A percentile compares a stretch with the other conserved stretches of the same genome.
These are phyloP conservation scores for Mayamaea pseudoterrestris DNA, from an alignment of 108 stramenopile genomes.

Conservation along the genomic window DNA sequence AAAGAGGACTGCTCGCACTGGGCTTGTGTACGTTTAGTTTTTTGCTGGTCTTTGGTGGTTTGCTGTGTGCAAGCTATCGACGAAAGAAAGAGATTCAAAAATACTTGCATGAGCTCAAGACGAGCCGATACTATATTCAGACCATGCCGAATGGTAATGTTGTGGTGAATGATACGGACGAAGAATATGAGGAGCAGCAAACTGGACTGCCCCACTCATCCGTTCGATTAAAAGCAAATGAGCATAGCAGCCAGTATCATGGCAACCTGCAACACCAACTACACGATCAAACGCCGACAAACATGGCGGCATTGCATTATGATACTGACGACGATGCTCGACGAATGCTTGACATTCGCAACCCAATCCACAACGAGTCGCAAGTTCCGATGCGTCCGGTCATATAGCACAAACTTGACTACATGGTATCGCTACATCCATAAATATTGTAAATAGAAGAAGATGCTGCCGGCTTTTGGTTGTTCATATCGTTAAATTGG, in stretches of 20 bases:
- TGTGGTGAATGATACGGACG: too few species aligned
- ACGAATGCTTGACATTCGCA: slow-evolving; percentile 3
- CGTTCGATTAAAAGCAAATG: too few species aligned
- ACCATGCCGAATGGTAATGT: slow-evolving; percentile 3
- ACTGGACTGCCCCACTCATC: background rate
- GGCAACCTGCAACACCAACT: too few species aligned
- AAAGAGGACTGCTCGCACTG: background rate
- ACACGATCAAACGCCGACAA: too few species aligned
- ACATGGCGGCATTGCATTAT: background rate
- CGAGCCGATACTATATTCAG: background rate
- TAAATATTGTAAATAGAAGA: too few species aligned
- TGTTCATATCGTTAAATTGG: too few species aligned
- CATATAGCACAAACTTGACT: too few species aligned
- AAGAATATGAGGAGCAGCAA: too few species aligned
- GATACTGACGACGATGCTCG: too few species aligned
- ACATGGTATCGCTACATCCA: too few species aligned
- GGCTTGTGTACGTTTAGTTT: background rate
- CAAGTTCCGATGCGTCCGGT: background rate
- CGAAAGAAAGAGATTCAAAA: slow-evolving; percentile 3
- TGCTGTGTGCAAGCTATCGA: background rate
- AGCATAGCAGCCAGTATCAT: too few species aligned
- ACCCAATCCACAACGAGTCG: slow-evolving; percentile 1
- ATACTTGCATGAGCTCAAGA: background rate
- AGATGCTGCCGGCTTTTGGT: too few species aligned
- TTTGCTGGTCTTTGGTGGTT: background rate